Evolutionary conservation across 1,284 basidiomycete species (phyloP), one percentile per base, ranked within the genome.

Genomic region (Coniophora puteana): DNA sequence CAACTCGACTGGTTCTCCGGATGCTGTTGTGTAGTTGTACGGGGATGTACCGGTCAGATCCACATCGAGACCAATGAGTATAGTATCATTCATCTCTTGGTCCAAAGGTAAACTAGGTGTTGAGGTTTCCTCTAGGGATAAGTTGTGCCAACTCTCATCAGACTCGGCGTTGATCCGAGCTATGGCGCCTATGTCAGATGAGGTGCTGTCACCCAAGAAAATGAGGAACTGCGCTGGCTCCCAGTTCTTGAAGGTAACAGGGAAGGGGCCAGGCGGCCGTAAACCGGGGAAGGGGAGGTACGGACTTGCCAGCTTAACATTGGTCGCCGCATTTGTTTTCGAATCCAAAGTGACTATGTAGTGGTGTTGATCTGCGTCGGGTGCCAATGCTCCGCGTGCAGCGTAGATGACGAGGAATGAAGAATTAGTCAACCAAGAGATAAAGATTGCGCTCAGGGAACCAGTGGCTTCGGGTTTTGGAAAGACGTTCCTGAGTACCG

Each of bases 101-200:
- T 87, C 83, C 25, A 89, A 59, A 1, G 90, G 90, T 14, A 92
- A 68, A 26, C 68, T 69, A 0, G 78, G 74, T 1, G 78, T 78
- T 6, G 85, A 72, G 0, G 76, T 85, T 58, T 89, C 89, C 46
- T 91, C 89, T 45, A 89, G 74, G 3, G 78, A 76, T 36, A 89
- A 62, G 38, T 82, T 81, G 44, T 74, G 73, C 89, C 89, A 93
- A 4, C 50, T 54, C 21, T 72, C 69, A n/a, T 50, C 52, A 8
- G 53, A 44, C 27, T 67, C 62, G 8, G 66, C 65, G 3, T 67
- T 61, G 14, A 71, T 51, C 44, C 71, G 76, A 4, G 74, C 83
- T 18, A 91, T 57, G 16, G 86, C 65, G 38, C 88, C 89, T 2
- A 93, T 68, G 52, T 93, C 89, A 0, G 83, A 78, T 3, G 89